Percentiles rank a stretch among this genome's conserved stretches.
These are phyloP conservation scores for Paramecium tetraurelia DNA, from an alignment of 73 alveolate species.

Conservation along the genomic window DNA sequence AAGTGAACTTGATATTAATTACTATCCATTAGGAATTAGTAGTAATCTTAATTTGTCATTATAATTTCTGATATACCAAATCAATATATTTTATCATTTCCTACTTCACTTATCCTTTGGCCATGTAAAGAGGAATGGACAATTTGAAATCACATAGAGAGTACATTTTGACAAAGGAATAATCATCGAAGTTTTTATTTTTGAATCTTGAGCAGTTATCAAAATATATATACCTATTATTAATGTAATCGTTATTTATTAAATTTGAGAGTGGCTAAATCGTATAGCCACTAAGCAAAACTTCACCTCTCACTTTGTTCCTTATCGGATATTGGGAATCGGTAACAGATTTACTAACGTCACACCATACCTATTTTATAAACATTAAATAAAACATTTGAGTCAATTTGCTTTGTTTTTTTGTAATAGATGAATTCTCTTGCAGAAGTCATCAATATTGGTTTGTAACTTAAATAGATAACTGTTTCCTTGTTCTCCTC, in stretches of 20 bases:
- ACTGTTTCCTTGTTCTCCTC: neutral
- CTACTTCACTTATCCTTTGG: conserved; percentile 1
- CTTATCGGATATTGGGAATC: neutral
- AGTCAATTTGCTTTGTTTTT: neutral
- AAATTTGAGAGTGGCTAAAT: neutral
- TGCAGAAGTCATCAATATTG: neutral
- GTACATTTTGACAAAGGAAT: neutral
- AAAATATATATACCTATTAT: conserved; percentile 6
- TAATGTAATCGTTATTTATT: neutral
- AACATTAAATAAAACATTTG: neutral
- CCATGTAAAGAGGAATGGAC: neutral
- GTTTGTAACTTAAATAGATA: conserved; percentile 25
- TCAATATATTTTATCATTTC: conserved; percentile 20
- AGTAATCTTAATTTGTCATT: neutral
- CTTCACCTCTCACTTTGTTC: conserved; percentile 8
- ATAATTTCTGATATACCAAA: neutral
- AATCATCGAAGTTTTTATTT: neutral
- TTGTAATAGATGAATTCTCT: conserved; percentile 17
- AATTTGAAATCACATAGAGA: conserved; percentile 24
- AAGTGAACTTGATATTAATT: neutral
- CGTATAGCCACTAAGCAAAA: conserved; percentile 1
- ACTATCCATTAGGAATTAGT: neutral
- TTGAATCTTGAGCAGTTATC: neutral
- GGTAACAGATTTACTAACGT: conserved; percentile 1
- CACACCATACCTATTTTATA: conserved; percentile 29